These are phyloP conservation scores for Neofusicoccum cordaticola DNA, from an alignment of 2,329 filamentous ascomycete species.

Conservation along the genomic window DNA sequence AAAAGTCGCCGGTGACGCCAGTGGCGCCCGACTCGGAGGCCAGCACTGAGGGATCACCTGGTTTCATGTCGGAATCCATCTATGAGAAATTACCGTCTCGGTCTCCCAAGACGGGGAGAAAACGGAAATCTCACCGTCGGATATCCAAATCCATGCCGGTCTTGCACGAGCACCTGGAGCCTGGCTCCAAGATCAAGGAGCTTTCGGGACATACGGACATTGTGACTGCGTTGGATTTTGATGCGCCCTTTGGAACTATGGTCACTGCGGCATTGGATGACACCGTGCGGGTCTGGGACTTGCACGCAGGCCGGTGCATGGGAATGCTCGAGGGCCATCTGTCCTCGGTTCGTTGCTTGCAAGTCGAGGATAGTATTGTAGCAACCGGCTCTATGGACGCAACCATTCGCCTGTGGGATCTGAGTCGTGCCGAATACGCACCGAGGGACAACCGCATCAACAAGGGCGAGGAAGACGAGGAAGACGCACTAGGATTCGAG, in stretches of 20 bases:
- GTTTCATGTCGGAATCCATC: slow-evolving; percentile 97
- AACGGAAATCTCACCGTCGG: slow-evolving; percentile 59
- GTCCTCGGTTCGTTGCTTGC: slow-evolving; percentile 85
- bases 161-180: slow-evolving; percentile 89
- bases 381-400: slow-evolving; percentile 94
- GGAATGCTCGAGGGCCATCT: slow-evolving; percentile 90
- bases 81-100: slow-evolving; percentile 79
- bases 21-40: slow-evolving; percentile 53
- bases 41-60: slow-evolving; percentile 43
- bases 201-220: slow-evolving; percentile 83
- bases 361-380: slow-evolving; percentile 93
- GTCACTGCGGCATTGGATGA: slow-evolving; percentile 91
- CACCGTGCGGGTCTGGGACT: slow-evolving; percentile 91
- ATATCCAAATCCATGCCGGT: slow-evolving; percentile 78
- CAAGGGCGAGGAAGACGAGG: slow-evolving; percentile 42
- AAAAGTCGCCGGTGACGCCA: slow-evolving; percentile 33
- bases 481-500: slow-evolving; percentile 67
- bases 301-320: slow-evolving; percentile 89
- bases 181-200: slow-evolving; percentile 83
- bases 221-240: slow-evolving; percentile 90
- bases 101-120: slow-evolving; percentile 51
- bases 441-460: slow-evolving; percentile 59
- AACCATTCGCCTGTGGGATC: slow-evolving; percentile 90
- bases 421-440: slow-evolving; percentile 83
- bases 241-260: slow-evolving; percentile 94